phyloP scores from a whole-genome alignment of 371 early-diverging fungal species.

The Quaeritorhiza haematococci region DNA sequence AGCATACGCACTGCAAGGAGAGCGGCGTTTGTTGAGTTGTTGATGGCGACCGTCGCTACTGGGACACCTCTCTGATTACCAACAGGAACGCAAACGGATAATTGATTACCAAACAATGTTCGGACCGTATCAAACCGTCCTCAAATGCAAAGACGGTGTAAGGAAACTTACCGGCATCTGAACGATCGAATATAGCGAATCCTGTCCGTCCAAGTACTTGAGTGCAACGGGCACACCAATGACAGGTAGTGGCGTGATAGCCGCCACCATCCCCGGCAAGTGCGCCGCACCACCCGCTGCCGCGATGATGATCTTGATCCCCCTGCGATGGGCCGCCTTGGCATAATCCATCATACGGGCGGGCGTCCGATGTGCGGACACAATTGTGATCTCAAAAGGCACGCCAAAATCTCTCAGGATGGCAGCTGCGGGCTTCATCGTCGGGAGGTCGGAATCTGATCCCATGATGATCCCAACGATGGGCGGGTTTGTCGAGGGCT shows the following conservation, averaged over 20 bases:
- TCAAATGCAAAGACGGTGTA: not conserved
- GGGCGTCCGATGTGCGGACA: slow-evolving; percentile 95
- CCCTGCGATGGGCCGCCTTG: slow-evolving; percentile 76
- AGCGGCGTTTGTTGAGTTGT: slow-evolving; percentile 93
- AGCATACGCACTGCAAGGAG: slow-evolving; percentile 90
- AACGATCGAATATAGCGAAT: slow-evolving; percentile 92
- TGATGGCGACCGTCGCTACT: slow-evolving; percentile 95
- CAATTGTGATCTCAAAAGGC: slow-evolving; percentile 91
- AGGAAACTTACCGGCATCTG: slow-evolving; percentile 87
- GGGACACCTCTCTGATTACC: slow-evolving; percentile 87
- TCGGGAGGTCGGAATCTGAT: slow-evolving; percentile 91
- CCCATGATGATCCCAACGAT: slow-evolving; percentile 96
- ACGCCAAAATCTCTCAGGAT: slow-evolving; percentile 82
- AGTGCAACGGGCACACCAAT: slow-evolving; percentile 95
- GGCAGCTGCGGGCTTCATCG: slow-evolving; percentile 83
- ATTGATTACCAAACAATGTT: too few relatives aligned
- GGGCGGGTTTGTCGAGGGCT: slow-evolving; percentile 44
- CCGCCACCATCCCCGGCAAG: slow-evolving; percentile 97
- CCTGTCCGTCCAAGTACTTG: slow-evolving; percentile 87
- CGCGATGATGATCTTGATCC: slow-evolving; percentile 91
- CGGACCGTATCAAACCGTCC: too few relatives aligned
- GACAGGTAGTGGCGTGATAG: slow-evolving; percentile 91
- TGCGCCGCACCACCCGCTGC: slow-evolving; percentile 98
- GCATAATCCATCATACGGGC: slow-evolving; percentile 89
- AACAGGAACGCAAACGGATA: not conserved